Evolutionary conservation across 2,329 filamentous ascomycete genomes (phyloP).

Genomic region (Dendryphion nanum): DNA sequence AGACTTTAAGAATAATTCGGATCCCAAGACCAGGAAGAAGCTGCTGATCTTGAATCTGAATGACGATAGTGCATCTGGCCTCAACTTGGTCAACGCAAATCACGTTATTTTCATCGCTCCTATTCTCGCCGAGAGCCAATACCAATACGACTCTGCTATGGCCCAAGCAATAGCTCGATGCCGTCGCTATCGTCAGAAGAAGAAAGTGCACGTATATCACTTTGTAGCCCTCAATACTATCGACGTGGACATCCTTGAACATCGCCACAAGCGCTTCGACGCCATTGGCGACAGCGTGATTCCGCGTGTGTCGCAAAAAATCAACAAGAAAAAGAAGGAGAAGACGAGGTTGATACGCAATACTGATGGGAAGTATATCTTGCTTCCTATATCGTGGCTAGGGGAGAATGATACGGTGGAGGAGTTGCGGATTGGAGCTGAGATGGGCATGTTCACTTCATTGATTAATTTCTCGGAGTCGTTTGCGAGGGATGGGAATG

Average conservation of each 20-base stretch:
- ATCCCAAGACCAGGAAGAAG: conserved; percentile 33
- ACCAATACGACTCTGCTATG: conserved; percentile 59
- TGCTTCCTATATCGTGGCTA: too few species aligned
- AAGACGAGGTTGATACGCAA: too few species aligned
- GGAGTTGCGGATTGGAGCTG: too few species aligned
- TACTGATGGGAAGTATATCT: too few species aligned
- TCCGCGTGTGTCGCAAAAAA: not conserved
- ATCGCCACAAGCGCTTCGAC: conserved; percentile 37
- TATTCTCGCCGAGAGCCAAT: conserved; percentile 49
- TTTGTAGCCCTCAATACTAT: conserved; percentile 77
- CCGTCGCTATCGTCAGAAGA: conserved; percentile 58
- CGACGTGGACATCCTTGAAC: conserved; percentile 49
- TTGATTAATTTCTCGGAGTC: too few species aligned
- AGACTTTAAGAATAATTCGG: conserved; percentile 26
- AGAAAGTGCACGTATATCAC: conserved; percentile 61
- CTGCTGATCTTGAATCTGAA: conserved; percentile 59
- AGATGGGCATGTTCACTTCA: too few species aligned
- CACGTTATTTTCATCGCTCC: conserved; percentile 64
- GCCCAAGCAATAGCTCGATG: conserved; percentile 63
- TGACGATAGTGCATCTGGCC: conserved; percentile 58
- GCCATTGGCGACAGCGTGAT: conserved; percentile 11
- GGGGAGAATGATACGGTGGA: too few species aligned
- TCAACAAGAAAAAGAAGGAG: not conserved
- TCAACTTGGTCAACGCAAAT: conserved; percentile 64
- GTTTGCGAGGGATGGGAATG: too few species aligned